Percentiles rank a stretch among this genome's conserved stretches.
These are phyloP conservation scores for Sphagnum fallax DNA, from an alignment of 228 moss, liverwort and hornwort species.

Conservation along the genomic window DNA sequence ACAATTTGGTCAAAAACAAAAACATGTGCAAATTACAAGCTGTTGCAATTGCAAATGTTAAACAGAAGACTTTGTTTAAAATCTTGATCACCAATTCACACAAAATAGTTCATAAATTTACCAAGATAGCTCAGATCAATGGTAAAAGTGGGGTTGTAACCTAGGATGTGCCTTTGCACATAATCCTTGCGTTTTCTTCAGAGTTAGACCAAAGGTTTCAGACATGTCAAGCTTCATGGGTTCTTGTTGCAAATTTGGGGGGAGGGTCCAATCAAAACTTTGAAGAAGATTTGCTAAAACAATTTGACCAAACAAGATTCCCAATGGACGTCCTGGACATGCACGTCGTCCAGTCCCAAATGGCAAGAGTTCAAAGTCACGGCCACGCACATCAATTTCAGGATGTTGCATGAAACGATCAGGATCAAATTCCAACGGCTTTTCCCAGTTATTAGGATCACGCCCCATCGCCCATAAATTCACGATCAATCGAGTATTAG, in stretches of 20 bases:
- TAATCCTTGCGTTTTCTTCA: no score
- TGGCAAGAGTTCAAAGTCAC: slow-evolving; percentile 11
- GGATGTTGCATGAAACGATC: slow-evolving; percentile 7
- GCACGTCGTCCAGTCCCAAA: slow-evolving; percentile 19
- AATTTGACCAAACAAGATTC: slow-evolving; percentile 11
- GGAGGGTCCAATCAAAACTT: slow-evolving; percentile 26
- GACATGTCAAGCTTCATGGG: slow-evolving; percentile 26
- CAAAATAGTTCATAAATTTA: no score
- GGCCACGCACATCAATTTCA: slow-evolving; percentile 7
- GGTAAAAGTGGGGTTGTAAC: no score
- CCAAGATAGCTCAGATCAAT: no score
- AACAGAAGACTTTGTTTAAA: no score
- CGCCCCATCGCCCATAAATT: slow-evolving; percentile 8
- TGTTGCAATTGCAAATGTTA: no score
- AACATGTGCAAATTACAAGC: no score
- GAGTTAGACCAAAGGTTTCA: slow-evolving; percentile 9
- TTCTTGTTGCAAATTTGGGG: slow-evolving; percentile 2
- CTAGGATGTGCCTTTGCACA: no score
- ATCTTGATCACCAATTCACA: no score
- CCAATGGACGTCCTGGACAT: slow-evolving; percentile 14
- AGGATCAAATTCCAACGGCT: slow-evolving; percentile 10
- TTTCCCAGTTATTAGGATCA: slow-evolving; percentile 9
- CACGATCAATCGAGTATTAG: slow-evolving; percentile 6
- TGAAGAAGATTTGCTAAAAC: slow-evolving; percentile 24
- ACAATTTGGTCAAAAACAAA: no score